These are phyloP conservation scores for Delonix regia DNA, from an alignment of 306 rosid species.

Conservation along the genomic window DNA sequence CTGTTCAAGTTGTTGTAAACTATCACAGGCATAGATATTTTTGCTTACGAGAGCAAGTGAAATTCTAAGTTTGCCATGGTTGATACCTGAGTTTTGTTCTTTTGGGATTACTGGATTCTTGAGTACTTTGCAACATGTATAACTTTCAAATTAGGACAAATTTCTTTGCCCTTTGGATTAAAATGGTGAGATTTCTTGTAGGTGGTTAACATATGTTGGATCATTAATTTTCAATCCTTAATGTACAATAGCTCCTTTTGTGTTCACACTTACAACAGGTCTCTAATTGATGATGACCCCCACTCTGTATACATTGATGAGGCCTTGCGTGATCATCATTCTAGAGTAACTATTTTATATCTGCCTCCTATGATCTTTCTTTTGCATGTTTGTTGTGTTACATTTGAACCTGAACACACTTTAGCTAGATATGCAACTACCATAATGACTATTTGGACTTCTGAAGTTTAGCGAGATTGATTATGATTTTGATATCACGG, in stretches of 20 bases:
- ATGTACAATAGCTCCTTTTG: not conserved
- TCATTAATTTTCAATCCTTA: not conserved
- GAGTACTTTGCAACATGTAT: not conserved
- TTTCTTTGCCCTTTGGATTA: not conserved
- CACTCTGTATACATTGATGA: not conserved
- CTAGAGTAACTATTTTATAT: not conserved
- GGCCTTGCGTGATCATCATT: not conserved
- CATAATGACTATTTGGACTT: not conserved
- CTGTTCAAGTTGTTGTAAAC: not conserved
- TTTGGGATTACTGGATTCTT: not conserved
- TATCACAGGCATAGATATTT: not conserved
- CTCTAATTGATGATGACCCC: no score
- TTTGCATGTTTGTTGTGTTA: not conserved
- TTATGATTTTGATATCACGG: not conserved
- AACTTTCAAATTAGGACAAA: not conserved
- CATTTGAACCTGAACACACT: not conserved
- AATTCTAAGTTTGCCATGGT: not conserved
- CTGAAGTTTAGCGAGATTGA: not conserved
- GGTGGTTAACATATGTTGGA: not conserved
- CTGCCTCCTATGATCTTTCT: not conserved
- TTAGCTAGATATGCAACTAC: not conserved
- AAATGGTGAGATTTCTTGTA: not conserved
- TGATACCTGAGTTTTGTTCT: not conserved
- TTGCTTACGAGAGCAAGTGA: not conserved
- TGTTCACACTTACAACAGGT: no score